Evolutionary conservation across 106 monocot genomes (phyloP).

Genomic region (Hemerocallis citrina): DNA sequence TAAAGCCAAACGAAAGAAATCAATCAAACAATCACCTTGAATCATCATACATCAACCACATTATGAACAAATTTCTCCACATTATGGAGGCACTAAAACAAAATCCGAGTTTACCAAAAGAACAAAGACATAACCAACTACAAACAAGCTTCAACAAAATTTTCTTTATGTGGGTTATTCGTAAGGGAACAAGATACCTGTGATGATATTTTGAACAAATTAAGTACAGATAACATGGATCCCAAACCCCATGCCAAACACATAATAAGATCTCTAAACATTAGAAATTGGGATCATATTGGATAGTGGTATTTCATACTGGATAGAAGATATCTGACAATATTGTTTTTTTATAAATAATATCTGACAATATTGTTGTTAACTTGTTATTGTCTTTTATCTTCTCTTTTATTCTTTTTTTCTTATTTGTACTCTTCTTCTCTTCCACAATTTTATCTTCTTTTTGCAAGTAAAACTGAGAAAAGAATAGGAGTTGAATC

Average conservation of each 20-base stretch:
- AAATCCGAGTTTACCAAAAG: not conserved
- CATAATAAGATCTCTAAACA: too few relatives aligned
- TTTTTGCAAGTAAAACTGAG: too few relatives aligned
- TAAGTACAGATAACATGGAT: not conserved
- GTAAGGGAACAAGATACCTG: not conserved
- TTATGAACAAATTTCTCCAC: not conserved
- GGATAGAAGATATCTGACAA: too few relatives aligned
- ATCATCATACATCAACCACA: not conserved
- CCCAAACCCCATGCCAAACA: not conserved
- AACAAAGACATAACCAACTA: not conserved
- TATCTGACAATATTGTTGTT: too few relatives aligned
- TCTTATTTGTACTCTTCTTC: too few relatives aligned
- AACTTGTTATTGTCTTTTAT: too few relatives aligned
- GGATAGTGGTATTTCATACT: too few relatives aligned
- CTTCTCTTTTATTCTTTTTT: too few relatives aligned
- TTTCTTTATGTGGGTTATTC: not conserved
- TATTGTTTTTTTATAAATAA: too few relatives aligned
- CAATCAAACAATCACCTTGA: not conserved
- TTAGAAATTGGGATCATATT: too few relatives aligned
- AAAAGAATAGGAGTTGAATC: too few relatives aligned
- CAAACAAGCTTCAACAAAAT: not conserved
- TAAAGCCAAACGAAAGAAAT: not conserved
- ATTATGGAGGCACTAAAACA: not conserved
- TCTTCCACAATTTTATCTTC: too few relatives aligned
- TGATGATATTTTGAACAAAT: not conserved